These are phyloP conservation scores for Perkinsus marinus DNA, from an alignment of 169 alveolate genomes.

Conservation along the genomic window DNA sequence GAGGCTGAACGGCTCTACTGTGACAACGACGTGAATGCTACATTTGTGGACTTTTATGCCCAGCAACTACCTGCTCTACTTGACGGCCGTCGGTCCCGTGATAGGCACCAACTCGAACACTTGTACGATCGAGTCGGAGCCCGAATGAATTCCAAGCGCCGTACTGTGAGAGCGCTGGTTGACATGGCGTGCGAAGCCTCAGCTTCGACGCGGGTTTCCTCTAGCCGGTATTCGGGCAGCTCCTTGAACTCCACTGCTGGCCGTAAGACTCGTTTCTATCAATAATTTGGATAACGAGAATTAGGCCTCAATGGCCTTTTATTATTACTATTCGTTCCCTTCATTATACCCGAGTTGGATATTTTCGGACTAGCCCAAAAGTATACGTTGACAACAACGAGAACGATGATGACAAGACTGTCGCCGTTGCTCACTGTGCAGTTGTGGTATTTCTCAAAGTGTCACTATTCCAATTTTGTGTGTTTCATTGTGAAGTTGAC, in stretches of 20 bases:
- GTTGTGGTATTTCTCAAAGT: neutral
- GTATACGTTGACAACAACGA: neutral
- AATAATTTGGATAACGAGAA: neutral
- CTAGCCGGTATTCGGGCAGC: neutral
- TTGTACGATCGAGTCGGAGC: neutral
- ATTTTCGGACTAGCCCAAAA: neutral
- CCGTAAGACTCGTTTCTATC: neutral
- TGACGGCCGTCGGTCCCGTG: neutral
- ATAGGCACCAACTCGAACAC: neutral
- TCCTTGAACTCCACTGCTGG: neutral
- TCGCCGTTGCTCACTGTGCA: no score
- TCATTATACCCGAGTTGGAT: neutral
- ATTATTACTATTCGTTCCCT: neutral
- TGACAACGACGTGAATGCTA: neutral
- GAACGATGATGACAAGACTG: no score
- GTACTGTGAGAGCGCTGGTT: neutral
- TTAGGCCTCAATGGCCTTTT: neutral
- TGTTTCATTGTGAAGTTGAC: neutral
- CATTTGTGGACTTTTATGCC: neutral
- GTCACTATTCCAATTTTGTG: neutral
- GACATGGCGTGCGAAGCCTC: neutral
- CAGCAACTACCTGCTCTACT: neutral
- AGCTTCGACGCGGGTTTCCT: neutral
- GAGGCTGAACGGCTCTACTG: neutral
- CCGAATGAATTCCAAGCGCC: neutral